phyloP scores from a whole-genome alignment of 768 basidiomycete genomes.

The Podaxis sp. region DNA sequence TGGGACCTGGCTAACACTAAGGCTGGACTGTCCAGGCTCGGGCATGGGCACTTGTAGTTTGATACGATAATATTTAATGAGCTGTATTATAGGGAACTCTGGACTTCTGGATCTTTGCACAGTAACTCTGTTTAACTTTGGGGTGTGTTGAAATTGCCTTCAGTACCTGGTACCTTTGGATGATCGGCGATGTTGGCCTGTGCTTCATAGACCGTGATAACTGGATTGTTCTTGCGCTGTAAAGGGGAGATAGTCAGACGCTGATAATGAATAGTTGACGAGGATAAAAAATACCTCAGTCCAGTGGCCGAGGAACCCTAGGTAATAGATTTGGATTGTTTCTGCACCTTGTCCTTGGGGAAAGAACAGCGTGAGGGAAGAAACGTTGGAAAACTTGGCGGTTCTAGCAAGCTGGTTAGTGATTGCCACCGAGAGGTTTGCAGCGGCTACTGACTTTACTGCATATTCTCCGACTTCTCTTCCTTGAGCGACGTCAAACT shows the following conservation, averaged over 20 bases:
- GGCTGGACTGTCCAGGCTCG: background rate
- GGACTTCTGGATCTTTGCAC: background rate
- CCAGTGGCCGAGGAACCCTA: slow-evolving; percentile 84
- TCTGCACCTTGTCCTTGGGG: slow-evolving; percentile 79
- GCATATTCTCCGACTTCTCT: slow-evolving; percentile 83
- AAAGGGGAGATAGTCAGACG: background rate
- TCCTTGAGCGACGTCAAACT: slow-evolving; percentile 63
- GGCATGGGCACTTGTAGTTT: background rate
- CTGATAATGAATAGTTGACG: background rate
- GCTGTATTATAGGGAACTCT: background rate
- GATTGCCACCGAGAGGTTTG: background rate
- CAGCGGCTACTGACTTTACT: slow-evolving; percentile 53
- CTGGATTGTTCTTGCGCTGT: slow-evolving; percentile 72
- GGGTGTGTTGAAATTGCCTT: slow-evolving; percentile 49
- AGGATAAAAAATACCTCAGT: slow-evolving; percentile 47
- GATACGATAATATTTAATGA: background rate
- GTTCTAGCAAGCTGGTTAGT: slow-evolving; percentile 41
- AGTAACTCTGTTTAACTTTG: background rate
- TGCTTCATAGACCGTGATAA: slow-evolving; percentile 84
- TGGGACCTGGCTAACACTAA: slow-evolving; percentile 3
- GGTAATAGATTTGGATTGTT: slow-evolving; percentile 70
- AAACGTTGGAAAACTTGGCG: slow-evolving; percentile 81
- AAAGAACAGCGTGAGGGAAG: slow-evolving; percentile 79
- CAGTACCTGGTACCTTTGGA: slow-evolving; percentile 78
- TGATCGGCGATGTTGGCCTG: slow-evolving; percentile 89